Evolutionary conservation across 176 grass and related monocot species (phyloP), one percentile per base, ranked within the genome.

Genomic region (Ensete ventricosum): DNA sequence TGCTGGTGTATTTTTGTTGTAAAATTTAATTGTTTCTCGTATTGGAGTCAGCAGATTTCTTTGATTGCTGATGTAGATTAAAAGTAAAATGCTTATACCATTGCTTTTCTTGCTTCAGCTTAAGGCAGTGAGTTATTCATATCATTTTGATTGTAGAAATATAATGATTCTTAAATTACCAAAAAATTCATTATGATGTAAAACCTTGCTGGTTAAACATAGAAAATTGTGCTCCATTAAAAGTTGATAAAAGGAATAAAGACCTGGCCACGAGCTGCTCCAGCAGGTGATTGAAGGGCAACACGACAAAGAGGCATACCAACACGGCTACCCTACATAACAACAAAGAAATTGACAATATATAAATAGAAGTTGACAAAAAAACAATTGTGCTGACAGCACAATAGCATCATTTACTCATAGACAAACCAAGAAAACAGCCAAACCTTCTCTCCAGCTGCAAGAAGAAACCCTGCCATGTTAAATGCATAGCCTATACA

Each of bases 401-500:
- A 43, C 4, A 43, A 43, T 43, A 43, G 34, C 34, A 43, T 43
- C 34, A 43, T 43, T 43, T 43, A 78, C n/a, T 9, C 14, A 55
- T 68, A 13, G 50, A 0, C 54, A 9, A 52, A 70, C 11, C 1
- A 26, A 81, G 9, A 67, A 54, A 80, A 17, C 29, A 64, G 49
- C 9, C 65, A 50, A 77, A 93, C 94, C 90, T 93, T 98, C 52
- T 93, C 87, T 74, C 95, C 95, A 71, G 95, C 95, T 67, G 95
- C 90, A 76, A 98, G 88, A 87, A 98, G 83, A 82, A 93, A 98
- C 76, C 82, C 90, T 76, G 95, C 82, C 64, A 98, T 64, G 80
- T 98, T 86, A 85, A 82, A 93, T 80, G 95, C 95, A 87, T 85
- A 89, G 16, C 95, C 95, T 68, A 98, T 75, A 79, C 95, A 98